phyloP scores from a whole-genome alignment of 305 asterid species.

The Solanum chacoense region DNA sequence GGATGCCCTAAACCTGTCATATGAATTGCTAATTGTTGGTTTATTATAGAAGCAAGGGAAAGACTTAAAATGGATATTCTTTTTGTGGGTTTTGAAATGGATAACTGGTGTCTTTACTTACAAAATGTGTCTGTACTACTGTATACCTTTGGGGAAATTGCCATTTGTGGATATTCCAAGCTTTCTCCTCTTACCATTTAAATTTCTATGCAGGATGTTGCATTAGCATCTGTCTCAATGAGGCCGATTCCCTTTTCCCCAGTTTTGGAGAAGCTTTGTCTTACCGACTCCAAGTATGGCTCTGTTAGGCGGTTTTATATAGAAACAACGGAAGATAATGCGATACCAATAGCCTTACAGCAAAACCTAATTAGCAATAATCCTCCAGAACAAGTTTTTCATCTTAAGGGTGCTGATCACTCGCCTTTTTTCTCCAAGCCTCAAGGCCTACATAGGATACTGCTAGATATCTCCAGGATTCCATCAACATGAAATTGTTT shows the following conservation, averaged over 20 bases:
- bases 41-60: neutral
- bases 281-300: conserved; percentile 68
- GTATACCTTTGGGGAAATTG: neutral
- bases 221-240: conserved; percentile 92
- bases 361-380: conserved; percentile 51
- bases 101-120: neutral
- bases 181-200: neutral
- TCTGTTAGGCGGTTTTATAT: conserved; percentile 71
- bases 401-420: conserved; percentile 86
- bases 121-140: neutral
- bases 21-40: neutral
- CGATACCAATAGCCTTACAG: conserved; percentile 66
- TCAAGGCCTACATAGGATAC: conserved; percentile 71
- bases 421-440: conserved; percentile 97
- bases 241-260: conserved; percentile 86
- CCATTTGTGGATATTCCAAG: neutral
- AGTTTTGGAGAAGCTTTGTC: conserved; percentile 69
- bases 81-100: neutral
- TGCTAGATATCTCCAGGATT: conserved; percentile 74
- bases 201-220: conserved; percentile 53
- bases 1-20: neutral
- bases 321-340: conserved; percentile 75
- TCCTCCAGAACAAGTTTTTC: conserved; percentile 67
- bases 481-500: conserved; percentile 16
- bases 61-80: neutral